A percentile compares a stretch with the other conserved stretches of the same genome.
Conservation (phyloP, 2,329 filamentous ascomycete species). For the Penicillium sp. region DNA sequence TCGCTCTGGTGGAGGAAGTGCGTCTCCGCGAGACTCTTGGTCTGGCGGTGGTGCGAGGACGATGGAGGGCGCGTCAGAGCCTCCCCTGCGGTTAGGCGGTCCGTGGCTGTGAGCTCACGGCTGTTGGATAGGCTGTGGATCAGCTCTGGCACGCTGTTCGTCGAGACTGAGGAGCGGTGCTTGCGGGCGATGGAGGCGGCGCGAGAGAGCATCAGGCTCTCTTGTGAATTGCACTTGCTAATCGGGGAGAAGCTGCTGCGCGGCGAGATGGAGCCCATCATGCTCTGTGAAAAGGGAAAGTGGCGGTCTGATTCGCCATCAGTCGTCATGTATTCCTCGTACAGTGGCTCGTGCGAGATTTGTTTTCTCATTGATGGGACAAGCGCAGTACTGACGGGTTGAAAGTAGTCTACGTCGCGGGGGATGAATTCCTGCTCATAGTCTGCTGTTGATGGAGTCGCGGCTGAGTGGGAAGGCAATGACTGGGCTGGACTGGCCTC, state of each 20-base stretch:
- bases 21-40: conserved; percentile 38
- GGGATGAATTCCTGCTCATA: conserved; percentile 29
- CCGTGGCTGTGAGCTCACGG: conserved; percentile 37
- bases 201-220: conserved; percentile 55
- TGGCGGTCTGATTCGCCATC: conserved; percentile 50
- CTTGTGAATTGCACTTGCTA: conserved; percentile 58
- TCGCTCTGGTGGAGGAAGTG: conserved; percentile 31
- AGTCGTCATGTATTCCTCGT: conserved; percentile 44
- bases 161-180: conserved; percentile 49
- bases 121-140: conserved; percentile 43
- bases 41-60: conserved; percentile 36
- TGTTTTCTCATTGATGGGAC: conserved; percentile 35
- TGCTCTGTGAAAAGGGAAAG: conserved; percentile 43
- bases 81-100: conserved; percentile 25
- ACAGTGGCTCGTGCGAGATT: conserved; percentile 35
- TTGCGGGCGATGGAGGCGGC: conserved; percentile 49
- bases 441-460: conserved; percentile 31
- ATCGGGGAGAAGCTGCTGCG: conserved; percentile 53
- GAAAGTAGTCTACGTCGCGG: conserved; percentile 26
- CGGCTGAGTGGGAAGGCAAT: conserved; percentile 25
- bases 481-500: conserved; percentile 37
- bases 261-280: conserved; percentile 40
- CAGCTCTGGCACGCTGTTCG: conserved; percentile 47
- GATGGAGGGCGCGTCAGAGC: conserved; percentile 24
- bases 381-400: conserved; percentile 31